These are phyloP conservation scores for Graphilbum sp. DNA, from an alignment of 2,329 filamentous ascomycete species.

Conservation along the genomic window DNA sequence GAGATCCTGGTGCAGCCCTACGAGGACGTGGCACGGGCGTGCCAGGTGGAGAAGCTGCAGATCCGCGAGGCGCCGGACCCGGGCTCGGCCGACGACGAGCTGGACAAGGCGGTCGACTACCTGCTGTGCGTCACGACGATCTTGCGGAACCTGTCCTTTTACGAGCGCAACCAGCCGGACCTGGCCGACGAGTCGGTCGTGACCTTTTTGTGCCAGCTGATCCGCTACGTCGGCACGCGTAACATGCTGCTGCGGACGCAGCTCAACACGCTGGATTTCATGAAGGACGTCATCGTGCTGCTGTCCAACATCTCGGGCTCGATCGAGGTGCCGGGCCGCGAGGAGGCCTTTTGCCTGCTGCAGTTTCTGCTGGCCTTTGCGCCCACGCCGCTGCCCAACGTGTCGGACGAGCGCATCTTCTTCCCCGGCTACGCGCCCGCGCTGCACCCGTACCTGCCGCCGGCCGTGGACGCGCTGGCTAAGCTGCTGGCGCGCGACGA, in stretches of 20 bases:
- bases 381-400: constrained; percentile 54
- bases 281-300: constrained; percentile 86
- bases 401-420: constrained; percentile 41
- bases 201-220: constrained; percentile 68
- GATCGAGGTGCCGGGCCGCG: constrained; percentile 66
- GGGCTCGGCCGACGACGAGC: constrained; percentile 61
- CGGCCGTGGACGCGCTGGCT: constrained; percentile 77
- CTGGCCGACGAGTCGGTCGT: constrained; percentile 65
- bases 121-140: constrained; percentile 86
- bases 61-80: constrained; percentile 59
- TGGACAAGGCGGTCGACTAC: constrained; percentile 74
- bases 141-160: constrained; percentile 81
- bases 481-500: constrained; percentile 88
- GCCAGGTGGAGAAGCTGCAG: constrained; percentile 53
- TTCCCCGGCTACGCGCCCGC: constrained; percentile 70
- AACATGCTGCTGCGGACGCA: constrained; percentile 72
- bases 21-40: constrained; percentile 73
- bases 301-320: constrained; percentile 75
- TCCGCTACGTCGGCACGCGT: constrained; percentile 75
- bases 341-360: constrained; percentile 73
- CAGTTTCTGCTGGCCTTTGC: constrained; percentile 87
- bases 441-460: constrained; percentile 73
- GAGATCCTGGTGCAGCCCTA: constrained; percentile 71
- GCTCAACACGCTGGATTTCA: constrained; percentile 80
- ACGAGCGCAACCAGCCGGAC: constrained; percentile 52